Evolutionary conservation across 208 protist genomes (phyloP).

Genomic region (Blechomonas ayalai): DNA sequence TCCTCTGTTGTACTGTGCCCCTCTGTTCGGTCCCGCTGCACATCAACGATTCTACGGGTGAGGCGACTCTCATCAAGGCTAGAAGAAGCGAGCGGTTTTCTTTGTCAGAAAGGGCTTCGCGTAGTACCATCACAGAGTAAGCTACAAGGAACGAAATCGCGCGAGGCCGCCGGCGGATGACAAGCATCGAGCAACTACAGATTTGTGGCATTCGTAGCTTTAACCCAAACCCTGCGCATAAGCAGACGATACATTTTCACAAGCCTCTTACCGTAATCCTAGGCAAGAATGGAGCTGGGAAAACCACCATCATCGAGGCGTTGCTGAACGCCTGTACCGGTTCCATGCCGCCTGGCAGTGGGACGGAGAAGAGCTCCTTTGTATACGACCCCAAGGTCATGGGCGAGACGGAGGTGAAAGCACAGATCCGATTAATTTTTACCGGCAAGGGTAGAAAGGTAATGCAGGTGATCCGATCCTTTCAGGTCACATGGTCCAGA

Average conservation of each 20-base stretch:
- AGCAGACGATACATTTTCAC: constrained; percentile 93
- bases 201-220: constrained; percentile 97
- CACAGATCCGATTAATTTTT: constrained; percentile 95
- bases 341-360: constrained; percentile 93
- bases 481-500: constrained; percentile 86
- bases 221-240: constrained; percentile 71
- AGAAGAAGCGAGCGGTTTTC: no score
- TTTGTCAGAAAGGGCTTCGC: no score
- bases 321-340: constrained; percentile 96
- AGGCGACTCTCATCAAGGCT: no score
- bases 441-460: constrained; percentile 70
- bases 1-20: no score
- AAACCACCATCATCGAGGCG: constrained; percentile 98
- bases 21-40: no score
- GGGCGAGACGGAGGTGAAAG: constrained; percentile 94
- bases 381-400: constrained; percentile 97
- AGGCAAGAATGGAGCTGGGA: constrained; percentile 96
- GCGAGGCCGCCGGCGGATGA: no score
- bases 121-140: no score
- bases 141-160: background rate
- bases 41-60: no score
- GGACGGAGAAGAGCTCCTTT: constrained; percentile 92
- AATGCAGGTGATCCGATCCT: constrained; percentile 89
- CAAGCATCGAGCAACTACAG: constrained; percentile 94
- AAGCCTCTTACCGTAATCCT: constrained; percentile 99